Evolutionary conservation across 1,284 basidiomycete genomes (phyloP), one percentile per base, ranked within the genome.

Genomic region (Pseudozyma hubeiensis): DNA sequence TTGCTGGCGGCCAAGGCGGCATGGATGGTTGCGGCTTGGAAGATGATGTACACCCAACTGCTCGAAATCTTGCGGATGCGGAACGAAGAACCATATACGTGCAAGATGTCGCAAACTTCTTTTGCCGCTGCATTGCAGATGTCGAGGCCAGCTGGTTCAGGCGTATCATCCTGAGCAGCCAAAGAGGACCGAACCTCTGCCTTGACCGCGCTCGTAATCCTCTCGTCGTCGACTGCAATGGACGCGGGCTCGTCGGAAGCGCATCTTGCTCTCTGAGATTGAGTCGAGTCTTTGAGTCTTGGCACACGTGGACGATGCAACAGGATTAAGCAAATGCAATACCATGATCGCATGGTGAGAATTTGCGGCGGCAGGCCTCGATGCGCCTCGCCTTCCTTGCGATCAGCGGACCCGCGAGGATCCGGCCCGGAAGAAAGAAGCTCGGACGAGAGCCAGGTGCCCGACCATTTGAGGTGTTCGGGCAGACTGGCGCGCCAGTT

Each of bases 11-110:
- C 66, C 10, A 77, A 34, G 10, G 70, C 72, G 19, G 75, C 62
- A 40, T 77, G 75, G 16, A 77, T 74, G 35, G 75, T 77, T 19
- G 75, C 75, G 24, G 53, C 60, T 33, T 77, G 75, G 53, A 77
- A 77, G 60, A 77, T 75, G 52, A 77, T 59, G 39, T 77, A 77
- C 17, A 77, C 75, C 75, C 75, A 77, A 34, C 59, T 64, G 11
- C 63, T 62, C 19, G 75, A 69, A 34, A 77, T 74, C 60, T 77
- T 77, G 31, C 69, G 65, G 39, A 74, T 70, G 19, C 65, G 69
- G 53, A 77, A 77, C 2, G 75, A 75, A 4, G 67, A 60, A 47
- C 61, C 71, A 43, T 77, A 77, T 19, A 67, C 64, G 17, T 74
- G 56, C 17, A 77, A 53, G n/a, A 77, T 71, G 49, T 69, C 69